Base-by-base conservation (phyloP, 2,329 filamentous ascomycete species). In the Exophiala aquamarina region DNA sequence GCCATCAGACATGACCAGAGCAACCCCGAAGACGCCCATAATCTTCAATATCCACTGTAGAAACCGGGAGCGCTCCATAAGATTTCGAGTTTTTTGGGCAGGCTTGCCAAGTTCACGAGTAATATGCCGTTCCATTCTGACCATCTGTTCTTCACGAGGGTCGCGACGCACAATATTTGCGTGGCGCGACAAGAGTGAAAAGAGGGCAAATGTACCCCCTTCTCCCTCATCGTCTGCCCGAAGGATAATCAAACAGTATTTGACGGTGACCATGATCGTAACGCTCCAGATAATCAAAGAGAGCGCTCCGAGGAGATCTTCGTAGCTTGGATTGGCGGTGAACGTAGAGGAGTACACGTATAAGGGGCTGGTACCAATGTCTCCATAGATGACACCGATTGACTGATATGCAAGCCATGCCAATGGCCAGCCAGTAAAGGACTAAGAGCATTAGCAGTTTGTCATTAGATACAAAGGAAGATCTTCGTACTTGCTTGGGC, bases 341-440 rank as follows among this genome's bases (percentile, higher is more conserved):
- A 81, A 81, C 1, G 75, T 78, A 0, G 71, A 73, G 4, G 76
- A 80, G 55, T 69, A 81, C 18, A 81, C 78, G 58, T 81, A 81
- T 3, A 81, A 70, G 2, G 78, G 77, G 34, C 70, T 75, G 4
- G 77, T 81, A 15, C 77, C 77, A 50, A 81, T 80, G 49, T 81
- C 77, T n/a, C 77, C 77, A 50, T 81, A 81, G 42, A 81, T 80
- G 47, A 79, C 76, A 26, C 78, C 78, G 23, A 74, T 71, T 1
- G 73, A 76, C 55, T 80, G 76, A 58, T 80, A 81, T 6, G 77
- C 72, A 11, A 78, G 69, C 66, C 71, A 56, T 15, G 56, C 41
- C 10, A 59, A 41, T 41, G 44, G 54, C 47, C 49, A 57, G 26
- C 61, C 63, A 18, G 51, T 57, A 56, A 69, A 70, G 4, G 56